Evolutionary conservation across 192 early-diverging fungal species (phyloP).

Genomic region (Coemansia sp.): DNA sequence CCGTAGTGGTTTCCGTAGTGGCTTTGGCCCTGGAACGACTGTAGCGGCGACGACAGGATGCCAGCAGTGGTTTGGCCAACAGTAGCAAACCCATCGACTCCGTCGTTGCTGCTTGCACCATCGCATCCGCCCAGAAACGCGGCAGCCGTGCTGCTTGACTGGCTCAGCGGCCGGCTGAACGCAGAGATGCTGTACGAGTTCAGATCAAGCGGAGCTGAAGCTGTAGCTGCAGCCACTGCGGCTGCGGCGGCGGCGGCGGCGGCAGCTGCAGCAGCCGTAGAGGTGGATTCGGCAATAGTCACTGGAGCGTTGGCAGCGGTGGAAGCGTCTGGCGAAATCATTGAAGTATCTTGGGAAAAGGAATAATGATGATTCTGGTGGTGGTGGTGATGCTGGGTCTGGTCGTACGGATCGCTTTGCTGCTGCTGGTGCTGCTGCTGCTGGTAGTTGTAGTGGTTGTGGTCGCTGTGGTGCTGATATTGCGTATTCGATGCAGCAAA

Average conservation of each 20-base stretch:
- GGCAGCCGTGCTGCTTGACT: conserved; percentile 28
- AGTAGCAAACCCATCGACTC: neutral
- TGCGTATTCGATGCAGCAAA: conserved; percentile 8
- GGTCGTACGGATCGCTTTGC: conserved; percentile 3
- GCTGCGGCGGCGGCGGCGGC: conserved; percentile 11
- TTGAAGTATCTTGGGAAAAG: conserved; percentile 11
- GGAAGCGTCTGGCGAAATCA: neutral
- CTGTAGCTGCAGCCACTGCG: conserved; percentile 4
- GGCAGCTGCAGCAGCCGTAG: conserved; percentile 9
- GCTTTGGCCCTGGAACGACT: conserved; percentile 17
- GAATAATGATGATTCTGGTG: conserved; percentile 4
- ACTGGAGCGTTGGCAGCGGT: neutral
- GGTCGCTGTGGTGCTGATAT: neutral
- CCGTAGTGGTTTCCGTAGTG: conserved; percentile 11
- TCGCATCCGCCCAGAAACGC: conserved; percentile 28
- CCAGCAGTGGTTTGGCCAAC: conserved; percentile 17
- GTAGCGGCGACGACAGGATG: conserved; percentile 15
- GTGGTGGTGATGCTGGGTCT: conserved; percentile 6
- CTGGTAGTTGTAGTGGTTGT: neutral
- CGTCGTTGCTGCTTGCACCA: conserved; percentile 8
- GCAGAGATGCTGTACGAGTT: conserved; percentile 52
- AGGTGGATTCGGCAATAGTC: neutral
- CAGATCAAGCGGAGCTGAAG: conserved; percentile 24
- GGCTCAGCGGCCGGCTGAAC: conserved; percentile 44
- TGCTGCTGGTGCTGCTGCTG: neutral